Evolutionary conservation across 768 basidiomycete species (phyloP).

Genomic region (Naganishia friedmannii): DNA sequence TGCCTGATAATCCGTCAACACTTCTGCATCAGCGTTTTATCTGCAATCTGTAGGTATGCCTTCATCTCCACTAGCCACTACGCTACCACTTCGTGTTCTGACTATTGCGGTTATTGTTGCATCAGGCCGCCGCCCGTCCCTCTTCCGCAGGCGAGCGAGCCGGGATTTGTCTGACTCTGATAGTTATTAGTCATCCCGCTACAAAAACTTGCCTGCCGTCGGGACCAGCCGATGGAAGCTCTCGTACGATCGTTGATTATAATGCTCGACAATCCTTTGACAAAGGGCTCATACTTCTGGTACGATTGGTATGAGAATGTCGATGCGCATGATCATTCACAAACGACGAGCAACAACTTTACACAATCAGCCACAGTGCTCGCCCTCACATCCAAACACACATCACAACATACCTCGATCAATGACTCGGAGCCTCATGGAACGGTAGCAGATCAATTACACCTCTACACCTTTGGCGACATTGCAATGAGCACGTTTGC

Average conservation of each 20-base stretch:
- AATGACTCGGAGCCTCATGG: background rate
- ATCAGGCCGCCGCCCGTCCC: too few species aligned
- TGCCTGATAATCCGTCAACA: background rate
- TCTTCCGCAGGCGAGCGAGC: too few species aligned
- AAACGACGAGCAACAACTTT: background rate
- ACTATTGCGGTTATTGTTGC: too few species aligned
- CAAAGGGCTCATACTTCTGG: background rate
- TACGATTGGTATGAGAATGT: too few species aligned
- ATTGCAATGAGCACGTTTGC: conserved; percentile 18
- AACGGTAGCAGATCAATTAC: conserved; percentile 7
- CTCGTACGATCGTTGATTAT: conserved; percentile 4
- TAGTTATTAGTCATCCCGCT: background rate
- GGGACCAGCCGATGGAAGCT: background rate
- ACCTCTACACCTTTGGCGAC: background rate
- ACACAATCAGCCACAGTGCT: background rate
- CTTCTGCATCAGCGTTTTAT: background rate
- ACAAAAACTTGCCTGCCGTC: background rate
- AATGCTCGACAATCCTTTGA: background rate
- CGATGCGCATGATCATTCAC: background rate
- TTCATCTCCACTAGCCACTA: background rate
- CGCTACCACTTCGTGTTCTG: too few species aligned
- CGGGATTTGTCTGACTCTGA: too few species aligned
- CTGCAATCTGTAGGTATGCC: background rate
- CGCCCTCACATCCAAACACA: background rate
- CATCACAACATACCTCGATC: background rate